Conservation (phyloP, 2,329 filamentous ascomycete species). For the Clonostachys byssicola region DNA sequence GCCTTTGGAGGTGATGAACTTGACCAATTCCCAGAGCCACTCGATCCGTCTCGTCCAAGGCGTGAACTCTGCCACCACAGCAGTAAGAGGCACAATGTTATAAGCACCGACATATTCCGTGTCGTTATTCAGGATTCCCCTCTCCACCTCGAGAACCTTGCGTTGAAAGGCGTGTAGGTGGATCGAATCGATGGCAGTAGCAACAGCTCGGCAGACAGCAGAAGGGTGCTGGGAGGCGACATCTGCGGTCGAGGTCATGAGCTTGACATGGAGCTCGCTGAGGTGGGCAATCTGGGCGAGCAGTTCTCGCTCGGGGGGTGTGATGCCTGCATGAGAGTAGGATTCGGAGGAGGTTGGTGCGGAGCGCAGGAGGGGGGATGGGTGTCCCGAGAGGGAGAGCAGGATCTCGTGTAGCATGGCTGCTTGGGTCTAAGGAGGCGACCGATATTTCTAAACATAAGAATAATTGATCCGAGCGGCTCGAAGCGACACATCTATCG, state of each 20-base stretch:
- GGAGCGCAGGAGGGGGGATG: slow-evolving; percentile 74
- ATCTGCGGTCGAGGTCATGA: slow-evolving; percentile 61
- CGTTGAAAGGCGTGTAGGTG: slow-evolving; percentile 79
- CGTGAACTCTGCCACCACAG: slow-evolving; percentile 79
- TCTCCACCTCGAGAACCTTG: slow-evolving; percentile 82
- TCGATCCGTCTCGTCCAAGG: slow-evolving; percentile 80
- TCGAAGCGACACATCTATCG: slow-evolving; percentile 48
- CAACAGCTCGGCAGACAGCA: slow-evolving; percentile 82
- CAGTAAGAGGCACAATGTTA: slow-evolving; percentile 87
- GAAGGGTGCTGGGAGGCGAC: slow-evolving; percentile 72
- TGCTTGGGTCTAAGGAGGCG: slow-evolving; percentile 30
- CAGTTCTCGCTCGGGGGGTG: slow-evolving; percentile 79
- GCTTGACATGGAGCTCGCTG: slow-evolving; percentile 70
- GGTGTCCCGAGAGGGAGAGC: slow-evolving; percentile 90
- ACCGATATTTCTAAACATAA: slow-evolving; percentile 38
- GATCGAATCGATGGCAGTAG: slow-evolving; percentile 67
- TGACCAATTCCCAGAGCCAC: slow-evolving; percentile 75
- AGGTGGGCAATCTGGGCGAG: slow-evolving; percentile 73
- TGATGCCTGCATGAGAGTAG: slow-evolving; percentile 41
- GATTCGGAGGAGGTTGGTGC: slow-evolving; percentile 36
- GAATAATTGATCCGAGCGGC: slow-evolving; percentile 43
- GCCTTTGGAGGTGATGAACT: slow-evolving; percentile 54
- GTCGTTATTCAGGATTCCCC: slow-evolving; percentile 70
- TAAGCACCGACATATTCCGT: slow-evolving; percentile 82
- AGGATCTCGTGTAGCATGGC: slow-evolving; percentile 97